Base-by-base conservation (phyloP, 139 green algal genomes). In the Eudorina sp. region DNA sequence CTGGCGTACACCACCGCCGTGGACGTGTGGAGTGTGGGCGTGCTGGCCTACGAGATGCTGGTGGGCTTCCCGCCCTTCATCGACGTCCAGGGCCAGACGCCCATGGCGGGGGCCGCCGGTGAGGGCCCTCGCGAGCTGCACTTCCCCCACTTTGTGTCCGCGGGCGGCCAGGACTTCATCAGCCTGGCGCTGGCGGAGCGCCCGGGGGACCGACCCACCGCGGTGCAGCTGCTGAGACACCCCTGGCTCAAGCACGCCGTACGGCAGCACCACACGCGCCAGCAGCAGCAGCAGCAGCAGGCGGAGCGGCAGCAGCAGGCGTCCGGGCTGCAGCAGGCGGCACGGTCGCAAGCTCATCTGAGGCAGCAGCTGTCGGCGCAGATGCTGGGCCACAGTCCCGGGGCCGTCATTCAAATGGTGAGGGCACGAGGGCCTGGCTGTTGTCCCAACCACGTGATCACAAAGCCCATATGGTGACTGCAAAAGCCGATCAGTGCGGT, bases 1-100 rank as follows among this genome's bases (percentile, higher is more conserved):
- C 87, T 91, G 16, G 69, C 69, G 38, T 89, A 89, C 69, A 60
- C 69, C 83, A 82, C 83, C 40, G 68, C 70, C n/a, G 89, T 72
- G 27, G 89, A 92, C 87, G 43, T 90, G 4, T 92, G 85, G 84
- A 48, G 46, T 46, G 84, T 86, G 14, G 89, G 89, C 23, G 38
- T 92, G 29, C 85, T 92, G 13, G 77, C 89, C 2, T 92, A 83
- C 38, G 89, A 92, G 85, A 45, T 90, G 76, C 86, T 90, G 31
- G 45, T 78, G 21, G 81, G 81, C 81, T 87, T 78, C 81, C 81
- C 81, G 45, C 70, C 81, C 43, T 79, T 53, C 43, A 75, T 74
- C 41, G 31, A 18, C 58, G n/a, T 53, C 25, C 78, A 82, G 74
- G 51, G 7, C 38, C 69, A 60, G 43, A n/a, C n/a, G n/a, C n/a